Base-by-base conservation (phyloP, 176 grass and related monocot species). In the maize (Zea mays) region DNA sequence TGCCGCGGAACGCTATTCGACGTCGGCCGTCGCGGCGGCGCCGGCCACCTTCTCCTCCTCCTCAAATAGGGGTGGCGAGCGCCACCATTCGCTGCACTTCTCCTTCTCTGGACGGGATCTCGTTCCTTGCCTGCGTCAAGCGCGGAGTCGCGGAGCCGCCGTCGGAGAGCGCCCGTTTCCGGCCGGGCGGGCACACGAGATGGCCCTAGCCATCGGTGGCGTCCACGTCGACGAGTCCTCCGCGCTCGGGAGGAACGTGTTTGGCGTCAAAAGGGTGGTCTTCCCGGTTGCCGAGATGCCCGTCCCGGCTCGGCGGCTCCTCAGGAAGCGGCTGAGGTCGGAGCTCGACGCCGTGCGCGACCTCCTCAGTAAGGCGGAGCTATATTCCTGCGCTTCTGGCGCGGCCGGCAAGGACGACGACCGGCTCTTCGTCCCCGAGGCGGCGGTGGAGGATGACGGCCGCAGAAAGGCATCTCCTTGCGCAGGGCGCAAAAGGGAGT, bases 301-400 rank as follows among this genome's bases (percentile, higher is more conserved):
- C 27, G 6, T 10, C 63, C 13, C 34, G n/a, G 76, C 0, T 39
- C 56, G 47, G 46, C 66, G n/a, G 65, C 5, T 7, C 2, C 86
- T 88, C 20, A 4, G 27, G 55, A 67, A 63, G 64, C 45, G 76
- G 39, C 57, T 88, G 14, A 1, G 2, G 39, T 54, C 76, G 46
- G 86, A 88, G 46, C 76, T 88, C 39, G 64, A 60, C 17, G 63
- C 46, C 7, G 71, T 84, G 38, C 86, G 76, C 16, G 17, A 21
- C 5, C 8, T 69, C 8, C 76, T 84, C 55, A 6, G 5, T 9
- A 84, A 74, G 70, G 55, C 33, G 45, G 81, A 70, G 21, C 1
- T 38, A 7, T 39, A 62, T 33, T 65, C 11, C 80, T 5, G 52
- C 20, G 37, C 9, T 4, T 37, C 33, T 20, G 49, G 15, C 40